Base-by-base conservation (phyloP, 2,329 filamentous ascomycete species). In the Celoporthe dispersa region DNA sequence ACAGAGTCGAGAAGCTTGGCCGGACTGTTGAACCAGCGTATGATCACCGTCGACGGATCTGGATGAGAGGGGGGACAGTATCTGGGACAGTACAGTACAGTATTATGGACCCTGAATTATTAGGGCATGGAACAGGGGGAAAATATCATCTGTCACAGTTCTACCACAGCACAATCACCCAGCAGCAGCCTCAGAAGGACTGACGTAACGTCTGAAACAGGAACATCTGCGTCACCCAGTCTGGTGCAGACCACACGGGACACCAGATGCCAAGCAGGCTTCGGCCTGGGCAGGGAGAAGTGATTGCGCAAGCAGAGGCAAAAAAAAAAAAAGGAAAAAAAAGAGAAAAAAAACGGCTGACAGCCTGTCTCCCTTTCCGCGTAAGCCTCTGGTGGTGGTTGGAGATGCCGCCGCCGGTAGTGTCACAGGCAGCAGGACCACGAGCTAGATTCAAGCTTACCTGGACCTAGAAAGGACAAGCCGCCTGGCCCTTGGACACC, bases 271-370 rank as follows among this genome's bases (percentile, higher is more conserved):
- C 70, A 70, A 72, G 68, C 61, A 60, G 55, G 62, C 65, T 48
- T 62, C 62, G 37, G 48, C 44, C 25, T 37, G 60, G 61, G 28
- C 44, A 57, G 48, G 59, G 28, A 48, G 57, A 44, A 55, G 25
- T 66, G 69, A 65, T 70, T 71, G 70, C 70, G 70, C 70, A 71
- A 70, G 70, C 68, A 70, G 68, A n/a, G 70, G 70, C 68, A 64
- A 68, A 48, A 66, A 28, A 14, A 11, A 39, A 66, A 28, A 19
- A 6, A 19, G 0, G 6, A 39, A 14, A 16, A 39, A 39, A 44
- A 44, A 16, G 19, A 22, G 7, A 5, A 14, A 41, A 8, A 44
- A 48, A 48, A 48, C 7, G 16, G 44, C 44, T 48, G 44, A 48
- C 22, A 19, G 44, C 9, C 48, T 63, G 60, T 28, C 53, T 66